These are phyloP conservation scores for Eucalyptus pauciflora DNA, from an alignment of 345 rosid genomes.

Conservation along the genomic window DNA sequence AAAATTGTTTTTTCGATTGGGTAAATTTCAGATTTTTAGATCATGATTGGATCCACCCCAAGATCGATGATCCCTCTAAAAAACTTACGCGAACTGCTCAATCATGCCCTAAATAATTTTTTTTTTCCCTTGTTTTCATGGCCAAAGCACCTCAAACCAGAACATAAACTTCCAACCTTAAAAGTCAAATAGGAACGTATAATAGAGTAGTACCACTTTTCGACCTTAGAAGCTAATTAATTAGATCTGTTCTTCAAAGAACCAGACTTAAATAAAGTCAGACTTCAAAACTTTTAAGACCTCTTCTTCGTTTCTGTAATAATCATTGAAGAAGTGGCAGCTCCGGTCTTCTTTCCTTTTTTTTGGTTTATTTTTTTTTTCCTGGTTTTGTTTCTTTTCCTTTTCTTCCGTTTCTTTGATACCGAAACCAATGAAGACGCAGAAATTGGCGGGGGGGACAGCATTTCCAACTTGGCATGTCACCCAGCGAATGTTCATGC, in stretches of 20 bases:
- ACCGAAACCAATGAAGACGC: not conserved
- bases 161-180: not conserved
- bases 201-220: not conserved
- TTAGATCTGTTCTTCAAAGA: not conserved
- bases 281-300: not conserved
- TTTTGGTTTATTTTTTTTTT: not conserved
- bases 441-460: not conserved
- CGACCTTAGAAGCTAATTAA: not conserved
- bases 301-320: not conserved
- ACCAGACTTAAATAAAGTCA: not conserved
- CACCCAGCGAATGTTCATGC: not conserved
- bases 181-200: not conserved
- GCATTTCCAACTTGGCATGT: not conserved
- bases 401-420: no score
- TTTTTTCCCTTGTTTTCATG: not conserved
- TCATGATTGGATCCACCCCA: not conserved
- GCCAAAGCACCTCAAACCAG: not conserved
- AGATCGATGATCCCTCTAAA: not conserved
- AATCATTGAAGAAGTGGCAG: not conserved
- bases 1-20: not conserved
- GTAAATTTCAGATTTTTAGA: not conserved
- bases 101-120: not conserved
- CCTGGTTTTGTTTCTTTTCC: not conserved
- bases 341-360: not conserved
- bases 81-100: not conserved